Evolutionary conservation across 1,284 basidiomycete species (phyloP).

Genomic region (Rhodotorula sp.): DNA sequence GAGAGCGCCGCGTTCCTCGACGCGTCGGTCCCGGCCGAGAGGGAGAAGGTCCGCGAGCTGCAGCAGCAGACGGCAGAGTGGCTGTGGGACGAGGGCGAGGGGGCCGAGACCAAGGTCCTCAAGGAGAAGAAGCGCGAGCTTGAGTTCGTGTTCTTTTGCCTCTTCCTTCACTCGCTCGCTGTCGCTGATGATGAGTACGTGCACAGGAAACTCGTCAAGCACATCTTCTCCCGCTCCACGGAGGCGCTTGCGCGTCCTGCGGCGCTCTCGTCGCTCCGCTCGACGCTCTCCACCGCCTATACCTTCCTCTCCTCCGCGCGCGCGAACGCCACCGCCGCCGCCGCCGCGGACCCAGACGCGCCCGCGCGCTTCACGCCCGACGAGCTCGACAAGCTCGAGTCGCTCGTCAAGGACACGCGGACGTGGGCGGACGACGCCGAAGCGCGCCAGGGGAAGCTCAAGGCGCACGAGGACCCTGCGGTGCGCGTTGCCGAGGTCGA

Average conservation of each 20-base stretch:
- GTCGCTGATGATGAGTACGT: neutral
- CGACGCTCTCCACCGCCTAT: constrained; percentile 62
- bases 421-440: constrained; percentile 75
- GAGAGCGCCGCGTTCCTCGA: constrained; percentile 55
- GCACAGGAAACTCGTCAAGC: constrained; percentile 71
- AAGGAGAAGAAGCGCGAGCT: constrained; percentile 71
- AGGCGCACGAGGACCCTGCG: constrained; percentile 74
- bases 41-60: constrained; percentile 64
- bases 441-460: constrained; percentile 72
- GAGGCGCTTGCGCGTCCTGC: constrained; percentile 75
- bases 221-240: constrained; percentile 79
- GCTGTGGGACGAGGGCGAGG: constrained; percentile 83
- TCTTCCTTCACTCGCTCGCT: neutral
- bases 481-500: constrained; percentile 80
- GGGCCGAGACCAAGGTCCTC: constrained; percentile 72
- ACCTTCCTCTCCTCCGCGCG: constrained; percentile 78
- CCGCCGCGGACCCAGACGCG: constrained; percentile 46
- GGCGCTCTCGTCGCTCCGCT: constrained; percentile 64
- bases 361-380: constrained; percentile 68
- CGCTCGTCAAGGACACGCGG: constrained; percentile 72
- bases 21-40: constrained; percentile 59
- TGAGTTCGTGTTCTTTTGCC: constrained; percentile 60
- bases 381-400: constrained; percentile 76
- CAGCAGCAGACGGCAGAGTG: constrained; percentile 74
- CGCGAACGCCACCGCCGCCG: constrained; percentile 57